These are phyloP conservation scores for Phytophthora hybrid DNA, from an alignment of 352 stramenopile genomes.

Conservation along the genomic window DNA sequence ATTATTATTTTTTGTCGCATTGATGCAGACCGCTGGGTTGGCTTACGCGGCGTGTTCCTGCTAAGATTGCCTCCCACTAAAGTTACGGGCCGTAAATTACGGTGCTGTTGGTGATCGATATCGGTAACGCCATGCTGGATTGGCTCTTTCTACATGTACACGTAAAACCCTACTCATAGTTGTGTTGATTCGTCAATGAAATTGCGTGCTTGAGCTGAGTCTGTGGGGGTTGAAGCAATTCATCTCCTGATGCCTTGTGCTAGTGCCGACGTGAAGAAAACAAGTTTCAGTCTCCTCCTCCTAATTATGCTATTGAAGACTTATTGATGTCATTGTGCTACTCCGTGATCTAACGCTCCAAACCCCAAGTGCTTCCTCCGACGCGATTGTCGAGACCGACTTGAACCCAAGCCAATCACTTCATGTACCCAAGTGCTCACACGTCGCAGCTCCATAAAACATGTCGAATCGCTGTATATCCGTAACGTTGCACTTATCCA, in stretches of 20 bases:
- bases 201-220: no score
- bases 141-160: no score
- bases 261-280: no score
- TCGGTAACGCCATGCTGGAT: neutral
- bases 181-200: no score
- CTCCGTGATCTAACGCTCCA: neutral
- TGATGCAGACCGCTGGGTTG: conserved; percentile 56
- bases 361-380: neutral
- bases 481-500: conserved; percentile 15
- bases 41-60: conserved; percentile 45
- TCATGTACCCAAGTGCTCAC: conserved; percentile 15
- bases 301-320: neutral
- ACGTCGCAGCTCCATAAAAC: conserved; percentile 5
- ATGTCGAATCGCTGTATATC: neutral
- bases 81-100: neutral
- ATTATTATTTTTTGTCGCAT: neutral
- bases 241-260: no score
- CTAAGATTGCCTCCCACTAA: neutral
- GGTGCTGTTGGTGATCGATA: neutral
- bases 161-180: no score
- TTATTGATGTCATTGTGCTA: neutral
- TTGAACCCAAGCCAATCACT: neutral
- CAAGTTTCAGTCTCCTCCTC: no score
- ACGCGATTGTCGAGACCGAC: neutral
- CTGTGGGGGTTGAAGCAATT: no score